Evolutionary conservation across 208 protist species (phyloP).

Genomic region (Crithidia fasciculata): DNA sequence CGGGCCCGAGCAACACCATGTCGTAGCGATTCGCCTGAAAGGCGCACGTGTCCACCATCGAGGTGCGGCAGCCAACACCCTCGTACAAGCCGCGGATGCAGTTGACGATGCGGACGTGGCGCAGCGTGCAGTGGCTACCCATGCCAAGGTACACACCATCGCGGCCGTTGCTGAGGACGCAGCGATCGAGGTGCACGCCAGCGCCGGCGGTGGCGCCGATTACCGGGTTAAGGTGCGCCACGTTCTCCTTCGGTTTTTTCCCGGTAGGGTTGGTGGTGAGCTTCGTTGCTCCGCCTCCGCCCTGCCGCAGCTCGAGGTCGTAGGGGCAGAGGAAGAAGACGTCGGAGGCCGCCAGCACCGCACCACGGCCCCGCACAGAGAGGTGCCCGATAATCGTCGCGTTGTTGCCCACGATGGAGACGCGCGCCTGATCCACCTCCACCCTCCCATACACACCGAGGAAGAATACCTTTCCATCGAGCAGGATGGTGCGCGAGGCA

Average conservation of each 20-base stretch:
- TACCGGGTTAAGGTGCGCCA: conserved; percentile 27
- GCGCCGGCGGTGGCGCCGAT: conserved; percentile 50
- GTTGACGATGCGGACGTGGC: conserved; percentile 39
- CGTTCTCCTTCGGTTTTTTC: conserved; percentile 5
- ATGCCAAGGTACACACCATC: conserved; percentile 71
- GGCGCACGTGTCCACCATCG: conserved; percentile 26
- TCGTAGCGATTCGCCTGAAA: conserved; percentile 67
- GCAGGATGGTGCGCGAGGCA: conserved; percentile 50
- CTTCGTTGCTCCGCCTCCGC: not conserved
- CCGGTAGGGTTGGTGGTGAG: not conserved
- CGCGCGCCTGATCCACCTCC: conserved; percentile 37
- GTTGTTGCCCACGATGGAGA: conserved; percentile 65
- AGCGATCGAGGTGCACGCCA: conserved; percentile 39
- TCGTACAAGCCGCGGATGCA: conserved; percentile 73
- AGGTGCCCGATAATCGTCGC: conserved; percentile 58
- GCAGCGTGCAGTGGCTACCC: conserved; percentile 42
- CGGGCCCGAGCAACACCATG: conserved; percentile 55
- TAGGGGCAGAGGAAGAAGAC: conserved; percentile 45
- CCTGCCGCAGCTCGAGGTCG: conserved; percentile 13
- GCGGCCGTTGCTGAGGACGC: conserved; percentile 56
- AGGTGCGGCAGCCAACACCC: conserved; percentile 54
- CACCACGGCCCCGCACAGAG: conserved; percentile 29
- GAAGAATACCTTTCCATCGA: conserved; percentile 47
- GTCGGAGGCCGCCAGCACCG: conserved; percentile 51
- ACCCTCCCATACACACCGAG: conserved; percentile 38